phyloP scores from a whole-genome alignment of 139 green algal genomes.

The Closterium sp. region DNA sequence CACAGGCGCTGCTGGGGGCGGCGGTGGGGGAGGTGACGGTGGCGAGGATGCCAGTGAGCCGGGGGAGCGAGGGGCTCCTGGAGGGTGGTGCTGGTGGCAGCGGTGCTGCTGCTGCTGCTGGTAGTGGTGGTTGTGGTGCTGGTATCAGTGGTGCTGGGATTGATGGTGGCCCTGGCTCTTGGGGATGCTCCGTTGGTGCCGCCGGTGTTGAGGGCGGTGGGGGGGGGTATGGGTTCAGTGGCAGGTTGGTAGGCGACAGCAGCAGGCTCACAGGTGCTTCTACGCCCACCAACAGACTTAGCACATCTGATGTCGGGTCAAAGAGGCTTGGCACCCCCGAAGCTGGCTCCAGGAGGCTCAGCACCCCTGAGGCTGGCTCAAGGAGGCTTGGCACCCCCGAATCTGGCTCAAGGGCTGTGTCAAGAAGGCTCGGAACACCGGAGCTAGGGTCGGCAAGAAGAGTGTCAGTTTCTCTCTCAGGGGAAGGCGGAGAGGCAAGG shows the following conservation, averaged over 20 bases:
- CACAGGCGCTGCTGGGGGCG: constrained; percentile 2
- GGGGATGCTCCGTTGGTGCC: too few species aligned
- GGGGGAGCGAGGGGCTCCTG: background rate
- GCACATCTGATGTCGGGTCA: background rate
- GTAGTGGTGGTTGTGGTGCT: background rate
- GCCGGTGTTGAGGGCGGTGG: too few species aligned
- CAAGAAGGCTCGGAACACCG: background rate
- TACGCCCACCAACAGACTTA: background rate
- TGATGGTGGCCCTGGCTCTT: too few species aligned
- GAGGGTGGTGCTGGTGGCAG: background rate
- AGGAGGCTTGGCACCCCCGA: background rate
- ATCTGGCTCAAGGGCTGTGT: background rate
- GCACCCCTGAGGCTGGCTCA: background rate
- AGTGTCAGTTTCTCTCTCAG: background rate
- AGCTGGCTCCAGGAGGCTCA: background rate
- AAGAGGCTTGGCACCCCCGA: background rate
- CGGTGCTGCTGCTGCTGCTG: background rate
- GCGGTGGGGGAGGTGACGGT: background rate
- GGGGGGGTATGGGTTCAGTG: background rate
- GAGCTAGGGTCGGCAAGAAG: background rate
- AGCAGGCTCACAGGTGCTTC: background rate
- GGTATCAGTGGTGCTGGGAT: background rate
- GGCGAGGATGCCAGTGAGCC: background rate
- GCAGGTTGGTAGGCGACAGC: background rate
- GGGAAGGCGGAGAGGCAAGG: background rate